Conservation (phyloP, 2,329 filamentous ascomycete genomes). For the Polytolypa hystricis region DNA sequence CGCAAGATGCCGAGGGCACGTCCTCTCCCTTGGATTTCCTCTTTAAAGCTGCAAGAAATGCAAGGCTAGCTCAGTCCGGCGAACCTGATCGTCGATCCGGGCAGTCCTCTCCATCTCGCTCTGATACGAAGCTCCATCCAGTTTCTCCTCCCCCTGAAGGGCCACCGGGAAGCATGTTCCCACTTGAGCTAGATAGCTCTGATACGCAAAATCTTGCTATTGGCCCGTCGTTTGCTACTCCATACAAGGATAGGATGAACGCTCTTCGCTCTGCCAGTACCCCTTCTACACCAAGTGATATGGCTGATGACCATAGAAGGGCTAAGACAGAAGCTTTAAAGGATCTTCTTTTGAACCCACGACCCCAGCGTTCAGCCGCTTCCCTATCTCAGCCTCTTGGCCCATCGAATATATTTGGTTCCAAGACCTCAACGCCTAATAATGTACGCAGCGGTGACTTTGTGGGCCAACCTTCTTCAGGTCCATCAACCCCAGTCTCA, state of each 20-base stretch:
- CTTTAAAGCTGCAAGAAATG: constrained; percentile 72
- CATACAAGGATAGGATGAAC: constrained; percentile 37
- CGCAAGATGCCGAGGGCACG: constrained; percentile 29
- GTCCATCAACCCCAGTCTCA: constrained; percentile 20
- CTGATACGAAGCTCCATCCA: constrained; percentile 26
- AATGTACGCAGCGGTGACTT: constrained; percentile 1
- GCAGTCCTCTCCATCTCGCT: constrained; percentile 44
- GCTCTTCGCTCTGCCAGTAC: constrained; percentile 29
- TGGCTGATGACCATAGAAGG: constrained; percentile 28
- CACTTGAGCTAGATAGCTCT: constrained; percentile 56
- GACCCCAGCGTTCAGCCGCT: constrained; percentile 25
- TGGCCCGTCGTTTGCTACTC: constrained; percentile 57
- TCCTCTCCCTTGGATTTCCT: constrained; percentile 81
- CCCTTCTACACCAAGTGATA: constrained; percentile 18
- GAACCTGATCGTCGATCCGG: constrained; percentile 29
- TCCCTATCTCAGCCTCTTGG: constrained; percentile 19
- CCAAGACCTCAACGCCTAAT: constrained; percentile 4
- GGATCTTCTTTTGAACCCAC: constrained; percentile 34
- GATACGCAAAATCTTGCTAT: constrained; percentile 40
- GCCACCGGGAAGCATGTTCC: constrained; percentile 48
- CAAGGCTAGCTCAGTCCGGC: constrained; percentile 42
- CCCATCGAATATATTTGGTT: constrained; percentile 13
- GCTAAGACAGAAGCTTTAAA: constrained; percentile 37
- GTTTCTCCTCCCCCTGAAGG: constrained; percentile 35
- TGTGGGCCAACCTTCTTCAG: constrained; percentile 14